These are phyloP conservation scores for Talaromyces sp. DNA, from an alignment of 2,329 filamentous ascomycete genomes.

Conservation along the genomic window DNA sequence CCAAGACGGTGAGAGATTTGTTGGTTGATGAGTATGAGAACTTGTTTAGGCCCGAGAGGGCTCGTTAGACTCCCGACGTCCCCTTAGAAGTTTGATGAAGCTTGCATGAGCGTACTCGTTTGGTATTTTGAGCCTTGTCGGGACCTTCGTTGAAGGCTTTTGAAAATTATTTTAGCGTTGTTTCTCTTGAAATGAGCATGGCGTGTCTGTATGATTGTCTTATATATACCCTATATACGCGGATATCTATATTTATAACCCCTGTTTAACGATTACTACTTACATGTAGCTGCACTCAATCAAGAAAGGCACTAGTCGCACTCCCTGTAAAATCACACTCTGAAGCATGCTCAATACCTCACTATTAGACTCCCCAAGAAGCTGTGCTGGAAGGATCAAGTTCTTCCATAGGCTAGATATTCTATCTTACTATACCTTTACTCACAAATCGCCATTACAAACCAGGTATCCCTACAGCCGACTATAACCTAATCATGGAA, in stretches of 20 bases:
- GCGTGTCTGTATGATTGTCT: not conserved
- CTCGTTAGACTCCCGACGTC: not conserved
- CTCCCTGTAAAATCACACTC: no score
- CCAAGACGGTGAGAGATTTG: conserved; percentile 5
- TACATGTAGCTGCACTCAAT: no score
- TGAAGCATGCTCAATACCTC: no score
- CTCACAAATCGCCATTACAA: no score
- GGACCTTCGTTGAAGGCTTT: not conserved
- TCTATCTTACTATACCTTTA: no score
- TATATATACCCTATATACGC: conserved; percentile 1
- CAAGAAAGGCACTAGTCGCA: no score
- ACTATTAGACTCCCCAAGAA: no score
- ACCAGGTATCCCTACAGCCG: no score
- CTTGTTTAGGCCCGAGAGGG: conserved; percentile 4
- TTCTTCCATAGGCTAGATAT: no score
- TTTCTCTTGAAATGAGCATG: not conserved
- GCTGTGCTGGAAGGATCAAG: no score
- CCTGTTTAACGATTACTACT: not conserved
- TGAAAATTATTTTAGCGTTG: not conserved
- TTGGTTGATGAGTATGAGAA: conserved; percentile 11
- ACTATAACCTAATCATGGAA: not conserved
- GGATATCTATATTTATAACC: not conserved
- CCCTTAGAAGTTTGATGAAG: not conserved
- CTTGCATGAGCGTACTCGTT: not conserved
- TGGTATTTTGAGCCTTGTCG: not conserved